These are phyloP conservation scores for Aspergillus ruber DNA, from an alignment of 2,329 filamentous ascomycete species.

Conservation along the genomic window DNA sequence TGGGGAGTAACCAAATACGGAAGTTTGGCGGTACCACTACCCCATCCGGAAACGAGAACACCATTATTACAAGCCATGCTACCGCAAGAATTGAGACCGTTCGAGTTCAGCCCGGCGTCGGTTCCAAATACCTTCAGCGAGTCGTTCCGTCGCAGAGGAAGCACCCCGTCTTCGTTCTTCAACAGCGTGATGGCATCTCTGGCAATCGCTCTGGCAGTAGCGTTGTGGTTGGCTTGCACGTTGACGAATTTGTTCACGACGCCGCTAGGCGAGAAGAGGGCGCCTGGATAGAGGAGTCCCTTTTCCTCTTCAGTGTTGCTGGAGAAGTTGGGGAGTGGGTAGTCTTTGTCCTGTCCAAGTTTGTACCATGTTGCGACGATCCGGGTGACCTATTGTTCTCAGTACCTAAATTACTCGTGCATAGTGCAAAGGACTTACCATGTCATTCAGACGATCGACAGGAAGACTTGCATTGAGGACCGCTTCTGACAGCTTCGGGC, in stretches of 20 bases:
- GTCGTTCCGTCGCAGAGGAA: conserved; percentile 42
- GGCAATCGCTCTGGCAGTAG: conserved; percentile 46
- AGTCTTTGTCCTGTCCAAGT: conserved; percentile 53
- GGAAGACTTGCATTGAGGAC: conserved; percentile 54
- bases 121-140: conserved; percentile 43
- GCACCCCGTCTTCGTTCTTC: conserved; percentile 56
- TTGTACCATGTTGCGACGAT: conserved; percentile 54
- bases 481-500: conserved; percentile 48
- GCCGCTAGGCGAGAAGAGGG: conserved; percentile 54
- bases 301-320: conserved; percentile 51
- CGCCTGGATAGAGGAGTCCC: conserved; percentile 53
- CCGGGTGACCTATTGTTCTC: conserved; percentile 41
- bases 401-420: conserved; percentile 1
- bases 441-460: conserved; percentile 49
- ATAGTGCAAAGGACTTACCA: conserved; percentile 20
- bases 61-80: conserved; percentile 65
- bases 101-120: conserved; percentile 48
- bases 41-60: conserved; percentile 71
- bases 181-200: conserved; percentile 52
- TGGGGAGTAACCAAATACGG: conserved; percentile 65
- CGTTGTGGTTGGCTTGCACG: conserved; percentile 49
- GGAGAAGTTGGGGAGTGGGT: conserved; percentile 54
- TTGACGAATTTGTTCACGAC: conserved; percentile 65
- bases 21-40: conserved; percentile 66
- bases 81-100: conserved; percentile 60